Conservation (phyloP, 1,284 basidiomycete species). For the Trichosporon sp. region DNA sequence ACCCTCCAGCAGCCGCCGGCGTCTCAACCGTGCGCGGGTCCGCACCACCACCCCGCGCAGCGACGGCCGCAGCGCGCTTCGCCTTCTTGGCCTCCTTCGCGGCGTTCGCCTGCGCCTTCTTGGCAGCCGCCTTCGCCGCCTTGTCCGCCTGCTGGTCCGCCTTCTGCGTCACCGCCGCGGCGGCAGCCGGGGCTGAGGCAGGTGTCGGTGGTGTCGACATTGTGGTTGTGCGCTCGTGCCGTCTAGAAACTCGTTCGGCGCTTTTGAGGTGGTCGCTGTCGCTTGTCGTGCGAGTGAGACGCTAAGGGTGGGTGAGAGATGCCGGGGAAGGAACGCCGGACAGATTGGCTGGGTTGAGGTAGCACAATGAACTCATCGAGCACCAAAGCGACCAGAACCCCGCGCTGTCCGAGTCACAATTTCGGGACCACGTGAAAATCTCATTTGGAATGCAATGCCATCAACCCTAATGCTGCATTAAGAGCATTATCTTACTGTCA, state of each 20-base stretch:
- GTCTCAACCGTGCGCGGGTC: conserved; percentile 3
- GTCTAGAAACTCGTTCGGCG: not conserved
- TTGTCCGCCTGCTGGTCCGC: conserved; percentile 4
- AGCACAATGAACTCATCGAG: not conserved
- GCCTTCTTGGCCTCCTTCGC: conserved; percentile 49
- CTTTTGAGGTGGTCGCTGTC: not conserved
- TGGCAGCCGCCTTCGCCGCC: conserved; percentile 7
- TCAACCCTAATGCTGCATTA: not conserved
- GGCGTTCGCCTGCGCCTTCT: conserved; percentile 16
- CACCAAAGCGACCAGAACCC: not conserved
- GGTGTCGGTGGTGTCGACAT: conserved; percentile 9
- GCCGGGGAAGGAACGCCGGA: not conserved
- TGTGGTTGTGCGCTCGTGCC: not conserved
- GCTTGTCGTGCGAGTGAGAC: not conserved
- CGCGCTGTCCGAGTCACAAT: not conserved
- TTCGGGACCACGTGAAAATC: conserved; percentile 2
- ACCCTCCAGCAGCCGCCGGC: not conserved
- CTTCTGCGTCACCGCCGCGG: not conserved
- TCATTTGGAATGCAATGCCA: not conserved
- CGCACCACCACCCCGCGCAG: conserved; percentile 24
- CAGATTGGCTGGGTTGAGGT: not conserved
- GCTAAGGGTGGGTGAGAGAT: not conserved
- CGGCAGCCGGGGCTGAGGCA: not conserved
- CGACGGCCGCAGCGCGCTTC: conserved; percentile 47
- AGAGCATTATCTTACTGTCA: not conserved